Conservation (phyloP, 2,329 filamentous ascomycete genomes). For the Albophoma yamanashiensis region DNA sequence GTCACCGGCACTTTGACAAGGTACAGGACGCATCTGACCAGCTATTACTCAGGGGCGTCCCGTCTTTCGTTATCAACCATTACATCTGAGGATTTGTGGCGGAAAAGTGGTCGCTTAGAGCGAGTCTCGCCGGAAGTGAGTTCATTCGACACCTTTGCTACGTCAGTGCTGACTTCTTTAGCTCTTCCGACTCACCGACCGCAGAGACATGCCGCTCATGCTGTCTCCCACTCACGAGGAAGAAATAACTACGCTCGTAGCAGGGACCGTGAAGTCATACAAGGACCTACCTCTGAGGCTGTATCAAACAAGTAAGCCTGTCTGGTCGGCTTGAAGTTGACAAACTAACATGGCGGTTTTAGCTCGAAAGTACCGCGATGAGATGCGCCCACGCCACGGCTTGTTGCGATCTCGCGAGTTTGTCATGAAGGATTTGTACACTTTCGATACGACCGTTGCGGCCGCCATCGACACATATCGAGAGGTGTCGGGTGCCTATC, state of each 20-base stretch:
- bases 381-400: constrained; percentile 78
- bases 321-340: neutral
- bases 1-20: constrained; percentile 1
- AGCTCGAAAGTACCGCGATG: constrained; percentile 92
- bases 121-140: constrained; percentile 60
- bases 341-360: constrained; percentile 8
- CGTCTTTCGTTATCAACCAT: constrained; percentile 76
- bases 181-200: constrained; percentile 72
- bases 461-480: constrained; percentile 74
- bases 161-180: constrained; percentile 24
- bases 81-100: constrained; percentile 77
- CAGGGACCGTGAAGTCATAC: constrained; percentile 64
- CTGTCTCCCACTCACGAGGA: constrained; percentile 93
- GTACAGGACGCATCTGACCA: neutral
- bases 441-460: constrained; percentile 63
- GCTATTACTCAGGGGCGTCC: constrained; percentile 50
- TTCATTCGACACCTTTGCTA: neutral
- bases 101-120: constrained; percentile 69
- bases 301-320: constrained; percentile 70
- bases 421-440: constrained; percentile 97
- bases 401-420: constrained; percentile 85
- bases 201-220: constrained; percentile 63
- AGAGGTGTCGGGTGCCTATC: constrained; percentile 63
- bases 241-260: constrained; percentile 79
- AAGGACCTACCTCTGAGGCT: constrained; percentile 76